Evolutionary conservation across 306 rosid genomes (phyloP), one percentile per base, ranked within the genome.

Genomic region (Prunus padus): DNA sequence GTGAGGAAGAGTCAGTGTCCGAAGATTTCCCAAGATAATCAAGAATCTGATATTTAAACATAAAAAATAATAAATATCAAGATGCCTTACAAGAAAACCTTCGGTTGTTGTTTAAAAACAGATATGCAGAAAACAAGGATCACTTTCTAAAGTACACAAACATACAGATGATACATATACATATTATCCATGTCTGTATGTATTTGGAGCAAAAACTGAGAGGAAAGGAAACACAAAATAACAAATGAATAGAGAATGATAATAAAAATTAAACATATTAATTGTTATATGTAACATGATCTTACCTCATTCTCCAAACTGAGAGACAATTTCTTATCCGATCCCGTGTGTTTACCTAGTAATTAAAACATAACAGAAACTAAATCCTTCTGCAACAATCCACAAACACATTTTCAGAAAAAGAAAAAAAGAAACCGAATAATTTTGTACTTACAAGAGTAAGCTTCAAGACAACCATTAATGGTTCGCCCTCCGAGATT

Each of bases 281-380:
- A 65, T 2, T 16, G 25, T 12, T 12, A 59, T 4, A 51, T 5
- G 62, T 15, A 37, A 71, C 33, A 51, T 59, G 64, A 7, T 26
- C 47, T 79, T 74, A 95, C 99, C 97, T 95, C 97, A n/a, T 86
- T 89, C 71, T 92, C 93, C 93, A 95, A 86, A 83, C 99, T 92
- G 77, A 90, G 79, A 52, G 97, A 95, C 71, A 89, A 84, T 82
- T 95, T 95, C 85, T 95, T 95, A 81, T 95, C 99, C 2, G 88
- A 71, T 77, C 97, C 99, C 5, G 97, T 89, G 78, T 92, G 97
- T 85, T 95, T 95, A 79, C 99, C 99, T 95, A 76, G 3, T 59
- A 28, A 64, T 72, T 74, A 52, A 51, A 66, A 79, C 55, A 50
- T 49, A 11, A 51, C 62, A 26, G 6, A 74, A 40, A 77, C 26